A percentile compares a stretch with the other conserved stretches of the same genome.
Conservation (phyloP, 2,329 filamentous ascomycete genomes). For the Fusarium citri region DNA sequence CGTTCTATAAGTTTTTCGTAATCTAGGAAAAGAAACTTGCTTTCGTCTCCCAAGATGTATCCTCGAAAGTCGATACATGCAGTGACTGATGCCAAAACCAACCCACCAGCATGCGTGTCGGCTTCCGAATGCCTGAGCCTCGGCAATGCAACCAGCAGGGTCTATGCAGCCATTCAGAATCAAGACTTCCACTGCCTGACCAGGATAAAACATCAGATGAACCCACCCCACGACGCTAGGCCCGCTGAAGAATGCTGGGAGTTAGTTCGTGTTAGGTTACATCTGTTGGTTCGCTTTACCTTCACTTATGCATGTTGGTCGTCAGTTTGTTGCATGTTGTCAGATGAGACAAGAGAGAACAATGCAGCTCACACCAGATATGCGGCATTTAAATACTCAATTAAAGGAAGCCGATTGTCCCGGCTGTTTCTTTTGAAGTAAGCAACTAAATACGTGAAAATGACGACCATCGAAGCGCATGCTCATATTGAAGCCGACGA, state of each 20-base stretch:
- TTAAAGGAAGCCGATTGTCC: background rate
- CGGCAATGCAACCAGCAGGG: background rate
- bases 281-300: background rate
- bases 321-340: background rate
- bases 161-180: background rate
- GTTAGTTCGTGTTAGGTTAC: background rate
- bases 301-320: conserved; percentile 7
- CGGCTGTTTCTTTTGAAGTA: background rate
- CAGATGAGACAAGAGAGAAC: conserved; percentile 15
- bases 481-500: conserved; percentile 14
- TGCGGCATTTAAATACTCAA: conserved; percentile 14
- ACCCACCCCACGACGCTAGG: background rate
- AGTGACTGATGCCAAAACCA: rapidly evolving
- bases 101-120: background rate
- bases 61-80: rapidly evolving
- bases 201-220: background rate
- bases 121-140: background rate
- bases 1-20: too few species aligned
- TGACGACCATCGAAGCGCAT: conserved; percentile 23
- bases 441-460: background rate
- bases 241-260: background rate
- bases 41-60: background rate
- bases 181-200: background rate
- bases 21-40: too few species aligned
- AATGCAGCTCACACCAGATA: background rate